Percentiles rank a stretch among this genome's conserved stretches.
These are phyloP conservation scores for Hirschioporus abietinus DNA, from an alignment of 768 basidiomycete species.

Conservation along the genomic window DNA sequence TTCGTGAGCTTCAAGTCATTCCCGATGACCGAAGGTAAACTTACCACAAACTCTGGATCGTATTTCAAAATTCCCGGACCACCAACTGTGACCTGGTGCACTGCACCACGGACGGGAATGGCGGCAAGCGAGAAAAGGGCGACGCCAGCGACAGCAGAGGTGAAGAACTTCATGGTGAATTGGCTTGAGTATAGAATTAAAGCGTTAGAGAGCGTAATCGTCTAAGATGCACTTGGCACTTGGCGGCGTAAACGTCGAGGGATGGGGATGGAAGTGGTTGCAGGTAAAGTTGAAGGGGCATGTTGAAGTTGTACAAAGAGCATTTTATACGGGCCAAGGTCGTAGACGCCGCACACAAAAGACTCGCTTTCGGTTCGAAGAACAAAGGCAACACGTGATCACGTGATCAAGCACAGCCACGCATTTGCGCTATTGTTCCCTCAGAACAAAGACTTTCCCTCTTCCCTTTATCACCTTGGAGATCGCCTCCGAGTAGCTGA, in stretches of 20 bases:
- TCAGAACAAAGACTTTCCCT: not conserved
- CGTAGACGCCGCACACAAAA: constrained; percentile 1
- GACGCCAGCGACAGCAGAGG: constrained; percentile 15
- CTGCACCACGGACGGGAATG: constrained; percentile 31
- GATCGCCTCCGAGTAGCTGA: not conserved
- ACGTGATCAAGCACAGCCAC: not conserved
- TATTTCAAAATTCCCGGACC: constrained; percentile 36
- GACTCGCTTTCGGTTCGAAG: not conserved
- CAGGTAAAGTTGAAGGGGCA: not conserved
- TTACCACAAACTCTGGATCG: constrained; percentile 36
- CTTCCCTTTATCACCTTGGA: not conserved
- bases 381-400: not conserved
- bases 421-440: not conserved
- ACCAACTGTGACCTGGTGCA: constrained; percentile 43
- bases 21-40: constrained; percentile 14
- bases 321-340: not conserved
- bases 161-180: constrained; percentile 16
- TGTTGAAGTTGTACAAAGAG: not conserved
- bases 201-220: not conserved
- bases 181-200: constrained; percentile 5
- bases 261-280: not conserved
- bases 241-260: not conserved
- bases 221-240: not conserved
- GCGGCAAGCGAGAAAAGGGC: constrained; percentile 23
- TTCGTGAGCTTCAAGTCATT: constrained; percentile 7